These are phyloP conservation scores for Fagus sylvatica DNA, from an alignment of 306 rosid species.

Conservation along the genomic window DNA sequence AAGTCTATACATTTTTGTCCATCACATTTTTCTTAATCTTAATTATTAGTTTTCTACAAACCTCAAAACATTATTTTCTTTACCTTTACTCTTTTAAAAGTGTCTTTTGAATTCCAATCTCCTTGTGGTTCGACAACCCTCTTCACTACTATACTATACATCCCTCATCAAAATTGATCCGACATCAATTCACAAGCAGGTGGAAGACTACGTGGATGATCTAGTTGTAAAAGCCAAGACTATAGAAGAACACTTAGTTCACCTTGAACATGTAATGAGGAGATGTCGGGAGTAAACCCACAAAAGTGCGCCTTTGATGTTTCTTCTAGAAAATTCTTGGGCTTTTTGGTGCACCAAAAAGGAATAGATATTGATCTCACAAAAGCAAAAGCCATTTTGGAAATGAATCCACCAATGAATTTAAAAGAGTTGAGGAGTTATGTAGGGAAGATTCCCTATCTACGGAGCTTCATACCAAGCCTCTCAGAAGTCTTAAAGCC, in stretches of 20 bases:
- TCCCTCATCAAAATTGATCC: too few relatives aligned
- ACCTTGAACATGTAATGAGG: too few relatives aligned
- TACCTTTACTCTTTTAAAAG: too few relatives aligned
- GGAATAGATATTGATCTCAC: neutral
- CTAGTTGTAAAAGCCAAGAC: neutral
- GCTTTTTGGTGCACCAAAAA: neutral
- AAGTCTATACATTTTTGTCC: too few relatives aligned
- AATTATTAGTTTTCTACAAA: too few relatives aligned
- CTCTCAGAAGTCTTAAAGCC: too few relatives aligned
- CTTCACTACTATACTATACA: too few relatives aligned
- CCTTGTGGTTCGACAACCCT: too few relatives aligned
- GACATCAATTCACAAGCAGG: neutral
- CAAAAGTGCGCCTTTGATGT: neutral
- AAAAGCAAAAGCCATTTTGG: neutral
- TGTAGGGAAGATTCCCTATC: neutral
- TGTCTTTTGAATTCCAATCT: too few relatives aligned
- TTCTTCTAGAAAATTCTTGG: neutral
- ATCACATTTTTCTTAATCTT: too few relatives aligned
- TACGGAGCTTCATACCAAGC: neutral
- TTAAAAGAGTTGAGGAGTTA: neutral
- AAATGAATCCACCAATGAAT: neutral
- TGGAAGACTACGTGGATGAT: neutral
- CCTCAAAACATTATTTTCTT: too few relatives aligned
- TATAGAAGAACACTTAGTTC: too few relatives aligned
- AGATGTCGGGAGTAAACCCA: neutral